phyloP scores from a whole-genome alignment of 2,329 filamentous ascomycete species.

The Sporothrix phasma region DNA sequence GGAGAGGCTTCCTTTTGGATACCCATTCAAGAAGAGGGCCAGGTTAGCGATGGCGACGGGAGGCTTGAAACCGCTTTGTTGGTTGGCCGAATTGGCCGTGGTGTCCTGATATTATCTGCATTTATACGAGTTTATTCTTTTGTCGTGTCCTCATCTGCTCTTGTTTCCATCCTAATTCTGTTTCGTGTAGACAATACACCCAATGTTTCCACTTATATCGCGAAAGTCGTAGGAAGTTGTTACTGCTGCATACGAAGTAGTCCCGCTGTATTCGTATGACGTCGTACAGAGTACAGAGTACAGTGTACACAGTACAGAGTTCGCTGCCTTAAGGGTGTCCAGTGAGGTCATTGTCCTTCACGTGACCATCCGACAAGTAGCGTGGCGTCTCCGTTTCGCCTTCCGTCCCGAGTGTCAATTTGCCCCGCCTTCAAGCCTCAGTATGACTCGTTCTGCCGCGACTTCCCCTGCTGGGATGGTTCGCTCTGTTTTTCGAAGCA shows the following conservation, averaged over 20 bases:
- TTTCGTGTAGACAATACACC: constrained; percentile 2
- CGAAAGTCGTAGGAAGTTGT: neutral
- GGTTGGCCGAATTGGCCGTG: neutral
- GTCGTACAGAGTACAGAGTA: too few relatives aligned
- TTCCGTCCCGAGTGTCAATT: neutral
- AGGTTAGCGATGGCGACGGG: neutral
- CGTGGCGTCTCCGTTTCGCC: neutral
- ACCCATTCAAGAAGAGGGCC: neutral
- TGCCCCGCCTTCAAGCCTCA: neutral
- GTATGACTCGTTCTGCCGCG: neutral
- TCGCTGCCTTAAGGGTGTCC: neutral
- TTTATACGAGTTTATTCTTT: neutral
- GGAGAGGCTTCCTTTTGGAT: neutral
- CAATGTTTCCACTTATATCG: neutral
- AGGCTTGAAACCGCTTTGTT: neutral
- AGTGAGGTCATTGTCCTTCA: neutral
- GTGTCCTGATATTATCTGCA: neutral
- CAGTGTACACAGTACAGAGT: too few relatives aligned
- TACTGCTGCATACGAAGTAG: too few relatives aligned
- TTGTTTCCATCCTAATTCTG: neutral
- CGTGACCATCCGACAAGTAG: constrained; percentile 1
- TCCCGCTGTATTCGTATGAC: too few relatives aligned
- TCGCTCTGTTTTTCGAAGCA: neutral
- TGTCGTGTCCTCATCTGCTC: neutral
- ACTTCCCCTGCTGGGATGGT: neutral